Evolutionary conservation across 129 eudicot genomes (phyloP), one percentile per base, ranked within the genome.

Genomic region (Tanacetum coccineum): DNA sequence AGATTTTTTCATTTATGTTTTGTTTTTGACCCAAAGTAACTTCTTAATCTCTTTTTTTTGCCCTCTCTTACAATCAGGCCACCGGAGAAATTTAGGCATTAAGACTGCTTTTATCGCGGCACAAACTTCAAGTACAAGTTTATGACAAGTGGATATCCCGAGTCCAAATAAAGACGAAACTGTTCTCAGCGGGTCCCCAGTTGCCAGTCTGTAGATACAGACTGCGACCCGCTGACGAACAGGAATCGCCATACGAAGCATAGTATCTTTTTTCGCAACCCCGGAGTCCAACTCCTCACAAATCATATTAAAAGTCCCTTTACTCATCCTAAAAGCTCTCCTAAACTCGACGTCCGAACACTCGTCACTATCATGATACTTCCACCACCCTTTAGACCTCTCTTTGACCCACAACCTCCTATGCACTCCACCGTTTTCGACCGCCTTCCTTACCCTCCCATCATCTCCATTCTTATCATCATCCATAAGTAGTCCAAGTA

Each of bases 381-480:
- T 82, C 95, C 97, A 87, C 97, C 97, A 90, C 67, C 82, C 95
- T 21, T 87, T 87, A 0, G 97, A 84, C 74, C 97, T 71, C 40
- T 73, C 78, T 64, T 90, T 90, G 74, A 90, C 88, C 97, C 97
- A 87, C 54, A 90, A 66, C 68, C 95, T 48, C 74, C 93, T 64
- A 32, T 80, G 85, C 13, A 46, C 69, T 20, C 49, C 73, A 32
- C 72, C 61, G 3, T 42, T 70, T 10, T 57, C 66, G 3, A 26
- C 39, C n/a, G 10, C 18, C n/a, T n/a, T n/a, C n/a, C n/a, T n/a
- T n/a, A n/a, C 62, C 60, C 57, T 76, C 55, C 51, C 71, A 4
- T 56, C 58, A 13, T 76, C 75, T 40, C 62, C 36, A 51, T 60
- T 60, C 68, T 64, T 1, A 57, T 39, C 28, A 14, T 57, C 68